Base-by-base conservation (phyloP, 768 basidiomycete species). In the Leccinum truebloodii region DNA sequence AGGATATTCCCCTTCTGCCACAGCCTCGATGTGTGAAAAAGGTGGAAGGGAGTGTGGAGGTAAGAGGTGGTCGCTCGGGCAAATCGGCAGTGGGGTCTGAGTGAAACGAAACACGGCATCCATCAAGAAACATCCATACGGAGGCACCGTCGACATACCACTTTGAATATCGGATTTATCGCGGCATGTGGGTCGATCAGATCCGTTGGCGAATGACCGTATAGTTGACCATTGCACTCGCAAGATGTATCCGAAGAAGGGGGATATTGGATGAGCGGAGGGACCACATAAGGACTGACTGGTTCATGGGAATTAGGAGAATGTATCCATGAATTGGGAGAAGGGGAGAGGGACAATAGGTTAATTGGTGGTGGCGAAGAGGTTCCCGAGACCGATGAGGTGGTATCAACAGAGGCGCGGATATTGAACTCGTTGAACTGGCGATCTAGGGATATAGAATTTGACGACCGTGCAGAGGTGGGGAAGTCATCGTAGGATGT, bases 131-230 rank as follows among this genome's bases (percentile, higher is more conserved):
- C 51, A 26, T 54, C 59, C 13, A 37, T 4, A 35, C 52, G 6
- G 9, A 39, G 30, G 30, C 3, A 58, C 2, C 44, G 30, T 39
- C 59, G 20, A 85, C 92, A 80, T 77, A 93, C 92, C 79, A 94
- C 91, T 84, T 90, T 88, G 81, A 94, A 94, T 72, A 93, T 92
- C 30, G 92, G 90, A 73, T 94, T 92, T 69, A 92, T 90, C 35
- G 80, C 82, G 51, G 86, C 83, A 70, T 86, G 87, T 39, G 89
- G 80, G 16, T 83, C 83, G 56, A 81, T 75, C 52, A 81, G 80
- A 37, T 88, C 82, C 65, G 84, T 86, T 54, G 87, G 82, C 18
- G 87, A 85, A 67, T 84, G 82, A 52, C 82, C 82, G 63, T 78
- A 77, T 44, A 78, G 66, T 60, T 80, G 80, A 37, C 80, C 80